Evolutionary conservation across 169 alveolate genomes (phyloP).

Genomic region (Eimeria tenella): DNA sequence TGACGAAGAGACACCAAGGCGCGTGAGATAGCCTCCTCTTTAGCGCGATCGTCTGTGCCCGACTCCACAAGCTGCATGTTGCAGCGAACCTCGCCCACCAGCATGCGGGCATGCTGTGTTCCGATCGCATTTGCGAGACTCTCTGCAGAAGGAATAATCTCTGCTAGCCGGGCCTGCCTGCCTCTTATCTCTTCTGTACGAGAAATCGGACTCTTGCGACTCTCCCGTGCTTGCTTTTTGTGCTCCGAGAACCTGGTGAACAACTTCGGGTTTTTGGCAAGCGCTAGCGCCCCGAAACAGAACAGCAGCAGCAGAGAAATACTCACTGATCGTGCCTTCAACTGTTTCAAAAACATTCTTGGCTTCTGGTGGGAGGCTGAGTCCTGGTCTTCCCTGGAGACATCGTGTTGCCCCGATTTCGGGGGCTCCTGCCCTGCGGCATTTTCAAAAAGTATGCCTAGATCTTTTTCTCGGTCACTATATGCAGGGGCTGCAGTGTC

Average conservation of each 20-base stretch:
- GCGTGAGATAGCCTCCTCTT: background rate
- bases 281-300: background rate
- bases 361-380: background rate
- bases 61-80: background rate
- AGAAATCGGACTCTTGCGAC: background rate
- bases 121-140: background rate
- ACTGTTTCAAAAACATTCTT: no score
- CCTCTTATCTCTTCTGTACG: background rate
- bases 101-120: background rate
- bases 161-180: background rate
- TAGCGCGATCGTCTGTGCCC: background rate
- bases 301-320: background rate
- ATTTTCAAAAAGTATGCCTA: background rate
- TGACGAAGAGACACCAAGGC: background rate
- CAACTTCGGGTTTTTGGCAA: background rate
- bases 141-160: background rate
- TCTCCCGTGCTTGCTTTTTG: background rate
- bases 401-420: background rate
- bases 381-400: background rate
- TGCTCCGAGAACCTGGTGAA: background rate
- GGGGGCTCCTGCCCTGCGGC: background rate
- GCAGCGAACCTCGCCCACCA: background rate
- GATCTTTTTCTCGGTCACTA: no score
- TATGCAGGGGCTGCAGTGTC: background rate
- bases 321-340: background rate